A percentile compares a stretch with the other conserved stretches of the same genome.
Evolutionary conservation across 2,329 filamentous ascomycete species (phyloP).

Genomic region (Aspergillus fumigatus): DNA sequence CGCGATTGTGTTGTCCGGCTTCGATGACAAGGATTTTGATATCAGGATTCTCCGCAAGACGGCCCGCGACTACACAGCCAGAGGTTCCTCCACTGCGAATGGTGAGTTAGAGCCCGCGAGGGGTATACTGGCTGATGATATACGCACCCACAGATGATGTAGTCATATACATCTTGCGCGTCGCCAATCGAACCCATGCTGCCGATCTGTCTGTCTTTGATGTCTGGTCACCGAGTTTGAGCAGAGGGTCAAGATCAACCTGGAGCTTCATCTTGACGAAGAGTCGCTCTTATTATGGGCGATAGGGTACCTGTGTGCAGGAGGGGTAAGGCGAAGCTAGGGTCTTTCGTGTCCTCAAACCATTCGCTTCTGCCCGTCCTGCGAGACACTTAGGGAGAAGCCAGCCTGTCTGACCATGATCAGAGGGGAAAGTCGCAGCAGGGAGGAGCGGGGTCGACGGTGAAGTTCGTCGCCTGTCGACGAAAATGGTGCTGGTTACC

Average conservation of each 20-base stretch:
- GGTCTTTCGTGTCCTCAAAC: background rate
- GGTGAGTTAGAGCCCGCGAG: background rate
- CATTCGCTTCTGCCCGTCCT: background rate
- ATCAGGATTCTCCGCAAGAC: constrained; percentile 43
- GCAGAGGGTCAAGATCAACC: background rate
- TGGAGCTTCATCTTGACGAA: background rate
- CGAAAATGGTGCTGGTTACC: background rate
- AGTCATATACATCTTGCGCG: constrained; percentile 19
- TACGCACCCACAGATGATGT: constrained; percentile 29
- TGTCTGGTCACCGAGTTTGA: background rate
- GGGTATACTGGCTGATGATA: background rate
- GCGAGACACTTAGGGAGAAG: too few relatives aligned
- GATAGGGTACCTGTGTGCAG: background rate
- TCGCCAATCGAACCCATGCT: constrained; percentile 12
- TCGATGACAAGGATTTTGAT: constrained; percentile 44
- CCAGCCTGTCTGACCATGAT: background rate
- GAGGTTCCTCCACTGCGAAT: constrained; percentile 42
- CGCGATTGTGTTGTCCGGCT: constrained; percentile 44
- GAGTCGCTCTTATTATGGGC: background rate
- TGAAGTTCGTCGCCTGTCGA: background rate
- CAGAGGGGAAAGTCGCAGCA: background rate
- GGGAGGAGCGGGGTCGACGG: background rate
- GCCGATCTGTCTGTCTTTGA: background rate
- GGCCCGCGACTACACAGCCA: constrained; percentile 47
- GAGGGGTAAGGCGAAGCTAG: background rate